A percentile compares a stretch with the other conserved stretches of the same genome.
Conservation (phyloP, 306 rosid species). For the Glycine latifolia region DNA sequence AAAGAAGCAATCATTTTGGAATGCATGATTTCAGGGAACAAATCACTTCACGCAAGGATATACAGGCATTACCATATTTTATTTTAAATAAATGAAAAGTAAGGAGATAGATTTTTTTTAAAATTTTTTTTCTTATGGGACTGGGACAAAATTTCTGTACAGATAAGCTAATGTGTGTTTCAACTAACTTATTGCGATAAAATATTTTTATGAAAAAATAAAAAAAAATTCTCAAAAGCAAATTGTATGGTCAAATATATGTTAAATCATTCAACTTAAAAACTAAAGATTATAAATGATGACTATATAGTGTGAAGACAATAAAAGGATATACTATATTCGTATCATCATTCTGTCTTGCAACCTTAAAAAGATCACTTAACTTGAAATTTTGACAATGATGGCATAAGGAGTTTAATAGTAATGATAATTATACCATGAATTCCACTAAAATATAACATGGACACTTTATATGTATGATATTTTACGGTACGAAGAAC, state of each 20-base stretch:
- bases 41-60: too few species aligned
- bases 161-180: not conserved
- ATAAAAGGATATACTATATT: constrained; percentile 7
- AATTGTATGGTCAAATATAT: not conserved
- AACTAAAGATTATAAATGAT: constrained; percentile 5
- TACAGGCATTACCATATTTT: too few species aligned
- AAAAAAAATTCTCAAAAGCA: not conserved
- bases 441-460: too few species aligned
- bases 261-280: not conserved
- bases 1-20: not conserved
- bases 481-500: not conserved
- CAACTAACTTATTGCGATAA: not conserved
- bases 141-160: too few species aligned
- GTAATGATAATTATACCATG: not conserved
- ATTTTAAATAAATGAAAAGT: not conserved
- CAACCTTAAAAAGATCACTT: constrained; percentile 42
- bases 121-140: too few species aligned
- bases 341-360: constrained; percentile 34
- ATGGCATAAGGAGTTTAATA: constrained; percentile 27
- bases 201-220: not conserved
- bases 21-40: not conserved
- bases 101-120: not conserved
- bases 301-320: not conserved
- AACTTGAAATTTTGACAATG: constrained; percentile 4
- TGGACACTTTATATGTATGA: too few species aligned